Conservation (phyloP, 2,329 filamentous ascomycete species). For the Nigrospora sphaerica region DNA sequence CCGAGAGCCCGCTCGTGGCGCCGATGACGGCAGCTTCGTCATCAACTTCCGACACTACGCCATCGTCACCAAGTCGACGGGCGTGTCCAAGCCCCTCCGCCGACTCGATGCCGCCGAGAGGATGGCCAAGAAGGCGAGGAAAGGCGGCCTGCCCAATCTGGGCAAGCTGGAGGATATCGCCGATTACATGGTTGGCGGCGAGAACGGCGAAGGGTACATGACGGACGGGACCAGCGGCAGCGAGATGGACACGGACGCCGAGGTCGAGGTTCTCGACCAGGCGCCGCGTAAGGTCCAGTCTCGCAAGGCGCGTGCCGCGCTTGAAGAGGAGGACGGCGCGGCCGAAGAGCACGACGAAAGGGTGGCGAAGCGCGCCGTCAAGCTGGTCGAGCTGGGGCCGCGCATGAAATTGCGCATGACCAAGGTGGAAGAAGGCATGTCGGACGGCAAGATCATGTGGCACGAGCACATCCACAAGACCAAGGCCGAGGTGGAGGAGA, state of each 20-base stretch:
- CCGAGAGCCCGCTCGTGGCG: constrained; percentile 52
- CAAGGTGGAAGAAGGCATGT: constrained; percentile 94
- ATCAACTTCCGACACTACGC: constrained; percentile 90
- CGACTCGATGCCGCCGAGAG: constrained; percentile 82
- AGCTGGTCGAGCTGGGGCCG: constrained; percentile 85
- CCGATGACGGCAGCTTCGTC: constrained; percentile 65
- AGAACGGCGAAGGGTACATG: constrained; percentile 72
- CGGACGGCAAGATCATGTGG: constrained; percentile 90
- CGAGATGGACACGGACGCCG: constrained; percentile 88
- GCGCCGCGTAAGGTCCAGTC: constrained; percentile 55
- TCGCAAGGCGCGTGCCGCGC: constrained; percentile 39
- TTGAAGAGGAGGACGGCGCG: constrained; percentile 33
- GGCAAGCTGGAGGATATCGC: constrained; percentile 88
- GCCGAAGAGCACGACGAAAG: constrained; percentile 34
- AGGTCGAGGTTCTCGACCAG: constrained; percentile 75
- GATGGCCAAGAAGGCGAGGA: constrained; percentile 54
- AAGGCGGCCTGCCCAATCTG: constrained; percentile 76
- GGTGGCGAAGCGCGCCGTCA: constrained; percentile 82
- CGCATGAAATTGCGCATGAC: constrained; percentile 82
- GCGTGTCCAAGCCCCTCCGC: constrained; percentile 75
- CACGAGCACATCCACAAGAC: constrained; percentile 90
- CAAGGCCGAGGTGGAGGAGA: constrained; percentile 64
- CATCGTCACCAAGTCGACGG: constrained; percentile 82
- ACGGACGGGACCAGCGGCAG: constrained; percentile 81
- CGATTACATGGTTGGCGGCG: constrained; percentile 86